These are phyloP conservation scores for Epicoccum nigrum DNA, from an alignment of 2,329 filamentous ascomycete genomes.

Conservation along the genomic window DNA sequence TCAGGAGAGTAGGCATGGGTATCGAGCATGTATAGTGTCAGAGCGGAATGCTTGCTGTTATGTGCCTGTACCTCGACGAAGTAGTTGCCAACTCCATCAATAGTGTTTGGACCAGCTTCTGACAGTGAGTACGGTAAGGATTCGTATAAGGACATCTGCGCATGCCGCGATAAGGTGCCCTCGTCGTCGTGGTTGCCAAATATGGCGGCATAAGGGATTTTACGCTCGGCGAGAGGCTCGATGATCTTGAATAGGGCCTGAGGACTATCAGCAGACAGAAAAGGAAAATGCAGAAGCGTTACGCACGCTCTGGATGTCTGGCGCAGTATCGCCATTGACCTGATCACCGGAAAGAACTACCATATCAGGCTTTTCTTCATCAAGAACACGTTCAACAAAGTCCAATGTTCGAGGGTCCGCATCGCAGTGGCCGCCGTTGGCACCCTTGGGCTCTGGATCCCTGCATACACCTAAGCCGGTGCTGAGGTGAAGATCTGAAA, in stretches of 20 bases:
- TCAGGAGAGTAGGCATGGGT: conserved; percentile 92
- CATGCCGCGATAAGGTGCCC: conserved; percentile 74
- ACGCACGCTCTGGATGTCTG: conserved; percentile 82
- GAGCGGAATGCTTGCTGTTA: conserved; percentile 82
- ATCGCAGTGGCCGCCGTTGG: conserved; percentile 79
- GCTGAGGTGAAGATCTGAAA: conserved; percentile 91
- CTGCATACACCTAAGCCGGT: conserved; percentile 86
- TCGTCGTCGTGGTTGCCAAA: conserved; percentile 99
- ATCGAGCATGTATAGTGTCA: conserved; percentile 95
- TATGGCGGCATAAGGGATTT: conserved; percentile 90
- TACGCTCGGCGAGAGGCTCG: conserved; percentile 80
- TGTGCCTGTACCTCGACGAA: conserved; percentile 86
- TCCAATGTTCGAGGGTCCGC: conserved; percentile 91
- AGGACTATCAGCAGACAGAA: conserved; percentile 22
- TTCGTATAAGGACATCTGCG: conserved; percentile 86
- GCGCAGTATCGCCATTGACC: conserved; percentile 90
- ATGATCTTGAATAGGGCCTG: conserved; percentile 93
- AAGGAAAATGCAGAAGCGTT: neutral
- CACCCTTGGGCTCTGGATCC: conserved; percentile 78
- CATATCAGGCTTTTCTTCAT: conserved; percentile 92
- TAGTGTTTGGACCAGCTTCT: conserved; percentile 77
- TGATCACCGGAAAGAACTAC: conserved; percentile 93
- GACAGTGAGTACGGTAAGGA: conserved; percentile 88
- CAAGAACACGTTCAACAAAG: conserved; percentile 81
- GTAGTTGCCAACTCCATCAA: conserved; percentile 95